Conservation (phyloP, 345 rosid species). For the Excoecaria cochinchinensis region DNA sequence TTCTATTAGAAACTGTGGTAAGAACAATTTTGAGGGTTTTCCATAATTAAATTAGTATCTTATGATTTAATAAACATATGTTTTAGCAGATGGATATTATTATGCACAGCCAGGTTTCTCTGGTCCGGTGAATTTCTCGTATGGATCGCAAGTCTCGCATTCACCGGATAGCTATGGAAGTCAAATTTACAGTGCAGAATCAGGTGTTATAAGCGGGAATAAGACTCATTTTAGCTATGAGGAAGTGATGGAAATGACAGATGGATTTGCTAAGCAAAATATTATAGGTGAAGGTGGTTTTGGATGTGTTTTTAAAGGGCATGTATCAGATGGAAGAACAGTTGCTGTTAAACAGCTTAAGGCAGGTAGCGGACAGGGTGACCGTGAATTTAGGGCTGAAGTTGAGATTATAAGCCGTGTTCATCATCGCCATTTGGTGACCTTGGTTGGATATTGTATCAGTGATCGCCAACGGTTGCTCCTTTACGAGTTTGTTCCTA, state of each 20-base stretch:
- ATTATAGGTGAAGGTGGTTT: slow-evolving; percentile 96
- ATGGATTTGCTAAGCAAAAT: slow-evolving; percentile 64
- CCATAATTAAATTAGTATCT: background rate
- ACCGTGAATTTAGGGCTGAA: slow-evolving; percentile 90
- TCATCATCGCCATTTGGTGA: slow-evolving; percentile 91
- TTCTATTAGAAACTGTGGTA: no score
- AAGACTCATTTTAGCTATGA: slow-evolving; percentile 67
- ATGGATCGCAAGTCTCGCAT: slow-evolving; percentile 39
- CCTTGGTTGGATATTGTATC: slow-evolving; percentile 84
- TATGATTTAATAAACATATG: background rate
- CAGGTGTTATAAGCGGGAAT: slow-evolving; percentile 43
- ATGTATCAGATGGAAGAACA: slow-evolving; percentile 45
- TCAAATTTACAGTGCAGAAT: slow-evolving; percentile 41
- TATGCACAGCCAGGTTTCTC: slow-evolving; percentile 47
- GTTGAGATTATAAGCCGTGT: slow-evolving; percentile 94
- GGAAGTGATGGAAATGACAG: slow-evolving; percentile 79
- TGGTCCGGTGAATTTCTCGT: slow-evolving; percentile 35
- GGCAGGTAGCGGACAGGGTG: slow-evolving; percentile 96
- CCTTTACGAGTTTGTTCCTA: slow-evolving; percentile 88
- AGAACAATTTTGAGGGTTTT: background rate
- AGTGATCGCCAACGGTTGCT: slow-evolving; percentile 65
- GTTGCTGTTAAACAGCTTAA: slow-evolving; percentile 96
- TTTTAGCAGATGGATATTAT: slow-evolving; percentile 50
- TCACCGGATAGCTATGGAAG: slow-evolving; percentile 52
- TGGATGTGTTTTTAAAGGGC: slow-evolving; percentile 81